These are phyloP conservation scores for Toxicodendron radicans DNA, from an alignment of 345 rosid species.

Conservation along the genomic window DNA sequence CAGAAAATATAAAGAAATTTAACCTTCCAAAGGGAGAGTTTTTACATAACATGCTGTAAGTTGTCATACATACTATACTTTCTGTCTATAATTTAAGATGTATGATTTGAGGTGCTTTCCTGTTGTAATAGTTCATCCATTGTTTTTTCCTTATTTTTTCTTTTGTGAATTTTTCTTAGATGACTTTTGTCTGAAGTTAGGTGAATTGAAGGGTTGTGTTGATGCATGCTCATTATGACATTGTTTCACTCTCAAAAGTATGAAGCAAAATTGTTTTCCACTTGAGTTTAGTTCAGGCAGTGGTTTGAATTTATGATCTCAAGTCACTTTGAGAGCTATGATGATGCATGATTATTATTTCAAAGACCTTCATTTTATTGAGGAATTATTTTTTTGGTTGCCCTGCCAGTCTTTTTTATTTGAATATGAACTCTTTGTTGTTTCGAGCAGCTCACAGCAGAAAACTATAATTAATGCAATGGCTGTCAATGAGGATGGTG, in stretches of 20 bases:
- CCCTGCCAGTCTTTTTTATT: neutral
- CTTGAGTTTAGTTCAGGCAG: neutral
- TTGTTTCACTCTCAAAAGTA: no score
- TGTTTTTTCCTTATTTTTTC: neutral
- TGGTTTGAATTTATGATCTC: neutral
- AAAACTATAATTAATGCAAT: constrained; percentile 91
- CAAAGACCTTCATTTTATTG: neutral
- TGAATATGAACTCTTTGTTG: neutral
- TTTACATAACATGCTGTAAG: constrained; percentile 97
- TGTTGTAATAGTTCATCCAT: neutral
- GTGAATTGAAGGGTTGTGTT: neutral
- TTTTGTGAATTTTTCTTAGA: neutral
- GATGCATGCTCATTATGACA: neutral
- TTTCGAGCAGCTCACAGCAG: constrained; percentile 84
- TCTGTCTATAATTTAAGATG: neutral
- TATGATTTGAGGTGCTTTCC: neutral
- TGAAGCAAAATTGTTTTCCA: neutral
- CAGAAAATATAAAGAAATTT: constrained; percentile 93
- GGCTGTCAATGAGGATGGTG: constrained; percentile 97
- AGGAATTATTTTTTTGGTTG: neutral
- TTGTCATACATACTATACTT: constrained; percentile 16
- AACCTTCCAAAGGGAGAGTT: constrained; percentile 92
- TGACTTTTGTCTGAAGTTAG: neutral
- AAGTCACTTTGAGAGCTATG: neutral
- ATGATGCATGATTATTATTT: neutral